A percentile compares a stretch with the other conserved stretches of the same genome.
Evolutionary conservation across 192 early-diverging fungal genomes (phyloP).

Genomic region (Geosiphon pyriformis): DNA sequence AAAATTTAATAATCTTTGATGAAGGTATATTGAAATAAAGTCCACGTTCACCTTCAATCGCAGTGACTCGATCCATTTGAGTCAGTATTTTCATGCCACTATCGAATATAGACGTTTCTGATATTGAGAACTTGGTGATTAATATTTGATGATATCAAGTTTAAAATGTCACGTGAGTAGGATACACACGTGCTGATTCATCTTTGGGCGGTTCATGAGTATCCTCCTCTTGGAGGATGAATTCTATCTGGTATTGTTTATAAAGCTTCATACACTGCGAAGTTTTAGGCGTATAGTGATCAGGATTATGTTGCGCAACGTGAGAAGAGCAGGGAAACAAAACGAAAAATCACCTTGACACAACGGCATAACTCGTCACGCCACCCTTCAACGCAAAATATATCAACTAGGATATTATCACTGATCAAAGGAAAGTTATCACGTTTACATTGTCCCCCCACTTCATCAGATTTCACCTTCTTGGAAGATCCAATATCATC

Average conservation of each 20-base stretch:
- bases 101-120: conserved; percentile 66
- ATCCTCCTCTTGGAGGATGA: conserved; percentile 56
- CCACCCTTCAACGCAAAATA: conserved; percentile 73
- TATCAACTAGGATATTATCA: conserved; percentile 44
- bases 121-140: neutral
- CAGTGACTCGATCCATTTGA: conserved; percentile 64
- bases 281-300: too few relatives aligned
- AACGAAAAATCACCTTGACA: conserved; percentile 29
- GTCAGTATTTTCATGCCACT: conserved; percentile 67
- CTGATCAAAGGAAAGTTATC: conserved; percentile 9
- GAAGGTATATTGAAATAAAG: neutral
- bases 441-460: conserved; percentile 8
- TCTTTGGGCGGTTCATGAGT: conserved; percentile 79
- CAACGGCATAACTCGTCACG: conserved; percentile 69
- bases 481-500: neutral
- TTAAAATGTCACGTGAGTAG: neutral
- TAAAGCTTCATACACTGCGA: conserved; percentile 47
- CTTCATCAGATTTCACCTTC: conserved; percentile 17
- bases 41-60: conserved; percentile 55
- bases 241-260: conserved; percentile 41
- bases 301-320: too few relatives aligned
- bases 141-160: neutral
- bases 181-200: conserved; percentile 41
- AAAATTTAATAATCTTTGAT: neutral
- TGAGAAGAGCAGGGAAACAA: too few relatives aligned